These are phyloP conservation scores for Phialemonium atrogriseum DNA, from an alignment of 2,329 filamentous ascomycete species.

Conservation along the genomic window DNA sequence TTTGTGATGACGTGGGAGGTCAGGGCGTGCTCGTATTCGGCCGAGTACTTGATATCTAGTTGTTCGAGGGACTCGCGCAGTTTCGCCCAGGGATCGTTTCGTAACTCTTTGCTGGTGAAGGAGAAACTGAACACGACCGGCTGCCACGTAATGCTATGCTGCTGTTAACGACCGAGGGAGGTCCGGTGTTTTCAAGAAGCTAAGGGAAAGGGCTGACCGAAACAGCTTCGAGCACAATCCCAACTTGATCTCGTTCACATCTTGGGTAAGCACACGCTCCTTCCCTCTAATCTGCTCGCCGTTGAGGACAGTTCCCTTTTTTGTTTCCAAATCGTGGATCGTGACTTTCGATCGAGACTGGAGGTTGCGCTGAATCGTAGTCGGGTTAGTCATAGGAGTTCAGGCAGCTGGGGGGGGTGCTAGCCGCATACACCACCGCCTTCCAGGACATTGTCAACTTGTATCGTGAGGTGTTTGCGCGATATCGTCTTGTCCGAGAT, in stretches of 20 bases:
- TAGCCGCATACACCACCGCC: conserved; percentile 55
- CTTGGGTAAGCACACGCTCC: conserved; percentile 45
- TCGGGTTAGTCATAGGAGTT: conserved; percentile 1
- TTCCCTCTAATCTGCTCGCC: conserved; percentile 60
- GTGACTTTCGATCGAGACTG: conserved; percentile 60
- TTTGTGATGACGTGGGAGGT: conserved; percentile 86
- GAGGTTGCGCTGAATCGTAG: conserved; percentile 50
- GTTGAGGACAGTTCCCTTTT: conserved; percentile 74
- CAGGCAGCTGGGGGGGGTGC: not conserved
- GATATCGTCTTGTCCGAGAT: conserved; percentile 81
- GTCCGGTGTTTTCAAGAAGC: conserved; percentile 3
- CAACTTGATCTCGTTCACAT: conserved; percentile 59
- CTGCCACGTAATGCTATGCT: conserved; percentile 74
- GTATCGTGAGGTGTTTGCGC: conserved; percentile 75
- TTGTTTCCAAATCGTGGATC: conserved; percentile 74
- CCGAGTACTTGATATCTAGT: conserved; percentile 79
- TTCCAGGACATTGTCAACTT: conserved; percentile 55
- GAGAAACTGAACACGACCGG: conserved; percentile 77
- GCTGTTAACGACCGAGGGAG: conserved; percentile 3
- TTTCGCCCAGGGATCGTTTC: conserved; percentile 52
- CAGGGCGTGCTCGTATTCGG: conserved; percentile 58
- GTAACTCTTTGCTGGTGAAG: conserved; percentile 62
- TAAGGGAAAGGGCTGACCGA: conserved; percentile 30
- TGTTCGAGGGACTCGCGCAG: conserved; percentile 64
- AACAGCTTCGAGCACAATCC: conserved; percentile 61